phyloP scores from a whole-genome alignment of 441 rosid species.

The Adansonia rubrostipa region DNA sequence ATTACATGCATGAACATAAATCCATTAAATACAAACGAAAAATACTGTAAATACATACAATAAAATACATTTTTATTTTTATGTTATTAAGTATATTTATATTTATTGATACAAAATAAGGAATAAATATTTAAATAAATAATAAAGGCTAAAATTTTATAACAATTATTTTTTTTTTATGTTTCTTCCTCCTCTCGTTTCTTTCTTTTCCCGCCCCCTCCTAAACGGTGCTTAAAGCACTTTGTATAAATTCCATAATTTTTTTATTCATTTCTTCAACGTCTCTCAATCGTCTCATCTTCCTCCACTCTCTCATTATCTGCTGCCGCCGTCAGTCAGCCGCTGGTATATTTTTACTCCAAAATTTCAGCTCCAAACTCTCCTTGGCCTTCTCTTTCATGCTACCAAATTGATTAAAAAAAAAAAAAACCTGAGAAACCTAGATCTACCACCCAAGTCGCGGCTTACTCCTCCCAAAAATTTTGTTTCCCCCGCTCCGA shows the following conservation, averaged over 20 bases:
- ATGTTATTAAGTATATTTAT: no score
- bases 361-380: neutral
- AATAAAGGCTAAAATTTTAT: no score
- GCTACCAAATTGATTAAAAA: neutral
- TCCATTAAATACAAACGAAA: no score
- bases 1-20: no score
- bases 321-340: neutral
- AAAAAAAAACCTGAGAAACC: neutral
- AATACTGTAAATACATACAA: no score
- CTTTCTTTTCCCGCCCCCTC: no score
- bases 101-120: no score
- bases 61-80: no score
- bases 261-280: neutral
- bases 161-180: no score
- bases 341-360: neutral
- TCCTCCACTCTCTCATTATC: neutral
- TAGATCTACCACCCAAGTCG: constrained; percentile 11
- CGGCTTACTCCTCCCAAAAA: neutral
- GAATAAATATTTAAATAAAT: no score
- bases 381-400: neutral
- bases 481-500: neutral
- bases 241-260: neutral
- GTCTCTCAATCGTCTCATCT: neutral
- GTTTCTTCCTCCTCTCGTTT: no score
- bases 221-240: neutral